Evolutionary conservation across 1,284 basidiomycete genomes (phyloP).

Genomic region (Fomitopsis pinicola): DNA sequence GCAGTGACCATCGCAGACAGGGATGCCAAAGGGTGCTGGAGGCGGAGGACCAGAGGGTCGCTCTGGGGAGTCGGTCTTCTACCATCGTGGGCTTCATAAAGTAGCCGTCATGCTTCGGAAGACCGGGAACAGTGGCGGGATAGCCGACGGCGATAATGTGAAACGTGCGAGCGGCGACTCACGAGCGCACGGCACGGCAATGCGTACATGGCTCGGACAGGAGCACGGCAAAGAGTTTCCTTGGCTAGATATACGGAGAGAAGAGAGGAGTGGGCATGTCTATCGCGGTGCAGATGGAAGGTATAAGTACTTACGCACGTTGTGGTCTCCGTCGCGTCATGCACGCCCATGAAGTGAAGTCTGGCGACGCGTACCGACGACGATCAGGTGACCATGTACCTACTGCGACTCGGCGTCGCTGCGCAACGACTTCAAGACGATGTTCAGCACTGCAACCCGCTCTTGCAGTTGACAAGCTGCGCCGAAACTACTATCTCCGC

Average conservation of each 20-base stretch:
- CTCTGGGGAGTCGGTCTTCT: background rate
- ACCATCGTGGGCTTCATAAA: background rate
- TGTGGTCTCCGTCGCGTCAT: background rate
- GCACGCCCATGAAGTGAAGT: background rate
- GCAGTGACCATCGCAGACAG: slow-evolving; percentile 5
- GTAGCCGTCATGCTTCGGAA: slow-evolving; percentile 1
- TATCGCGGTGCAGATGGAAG: background rate
- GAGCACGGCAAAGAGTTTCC: background rate
- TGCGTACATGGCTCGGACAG: background rate
- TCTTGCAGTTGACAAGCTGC: too few species aligned
- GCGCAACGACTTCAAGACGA: too few species aligned
- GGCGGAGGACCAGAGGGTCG: slow-evolving; percentile 5
- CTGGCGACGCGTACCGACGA: background rate
- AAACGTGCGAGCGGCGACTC: background rate
- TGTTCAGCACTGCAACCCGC: too few species aligned
- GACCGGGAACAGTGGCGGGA: background rate
- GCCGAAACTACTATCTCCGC: too few species aligned
- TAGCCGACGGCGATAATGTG: background rate
- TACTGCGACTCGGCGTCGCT: too few species aligned
- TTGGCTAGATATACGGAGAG: background rate
- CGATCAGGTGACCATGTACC: background rate
- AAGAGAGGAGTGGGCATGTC: background rate
- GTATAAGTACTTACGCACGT: background rate
- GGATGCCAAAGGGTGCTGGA: background rate
- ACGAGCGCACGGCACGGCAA: background rate